Base-by-base conservation (phyloP, 805 yeast genomes). In the Kodamaea kakaduensis region DNA sequence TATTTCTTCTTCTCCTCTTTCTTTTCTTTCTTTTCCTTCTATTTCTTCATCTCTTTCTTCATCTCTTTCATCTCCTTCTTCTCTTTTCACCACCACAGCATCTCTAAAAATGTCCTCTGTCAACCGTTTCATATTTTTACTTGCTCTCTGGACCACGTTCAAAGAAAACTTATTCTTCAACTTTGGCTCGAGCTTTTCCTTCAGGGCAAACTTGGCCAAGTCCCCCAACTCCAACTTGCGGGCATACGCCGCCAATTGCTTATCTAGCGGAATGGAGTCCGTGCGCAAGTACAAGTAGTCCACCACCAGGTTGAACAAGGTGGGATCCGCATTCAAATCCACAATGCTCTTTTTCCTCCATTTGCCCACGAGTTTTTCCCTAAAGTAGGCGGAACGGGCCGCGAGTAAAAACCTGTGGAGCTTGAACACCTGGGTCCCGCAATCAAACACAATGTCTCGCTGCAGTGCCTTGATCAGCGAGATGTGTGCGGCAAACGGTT, bases 401-500 rank as follows among this genome's bases (percentile, higher is more conserved):
- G 57, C 72, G 60, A 46, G 57, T 43, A 49, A 41, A 44, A 57
- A 64, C 25, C 64, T 40, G 39, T 59, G 52, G 15, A 58, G 40
- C 23, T 33, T 40, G 34, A 58, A 56, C 10, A 24, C 27, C 28
- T 41, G 44, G 18, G 20, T 21, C 7, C 46, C 50, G 5, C 42
- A 47, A n/a, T 45, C 35, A 35, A 67, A 48, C 13, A 49, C 43
- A 4, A 64, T 41, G 39, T 71, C 76, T 7, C 56, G 52, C 1
- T 58, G 50, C 6, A 46, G 41, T n/a, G 57, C 49, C 25, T 42
- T 53, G 14, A 37, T 42, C 3, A 44, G 29, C 2, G 88, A 67
- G 14, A 84, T 58, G 54, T 81, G 87, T 2, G 80, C 68, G 1
- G 85, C 84, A 62, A 82, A 84, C 1, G 93, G 90, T 50, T 81